Conservation (phyloP, 345 rosid species). For the Draba incana region DNA sequence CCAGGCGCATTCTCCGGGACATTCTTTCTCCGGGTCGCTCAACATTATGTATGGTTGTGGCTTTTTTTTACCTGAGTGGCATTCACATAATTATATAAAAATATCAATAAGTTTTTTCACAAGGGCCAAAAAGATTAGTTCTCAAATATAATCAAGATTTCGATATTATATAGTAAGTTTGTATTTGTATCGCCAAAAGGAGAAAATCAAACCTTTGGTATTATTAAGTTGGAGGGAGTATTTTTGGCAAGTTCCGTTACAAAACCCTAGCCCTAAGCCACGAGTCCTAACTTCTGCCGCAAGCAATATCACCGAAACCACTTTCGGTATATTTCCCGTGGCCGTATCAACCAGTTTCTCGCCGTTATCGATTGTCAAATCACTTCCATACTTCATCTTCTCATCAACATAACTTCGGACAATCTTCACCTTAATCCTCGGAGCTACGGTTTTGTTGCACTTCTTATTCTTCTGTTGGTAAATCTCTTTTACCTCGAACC, state of each 20-base stretch:
- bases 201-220: conserved; percentile 28
- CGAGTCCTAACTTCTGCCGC: conserved; percentile 48
- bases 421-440: conserved; percentile 45
- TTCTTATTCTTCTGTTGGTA: conserved; percentile 26
- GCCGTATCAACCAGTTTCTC: conserved; percentile 43
- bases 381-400: conserved; percentile 49
- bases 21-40: conserved; percentile 64
- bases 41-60: conserved; percentile 53
- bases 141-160: not conserved
- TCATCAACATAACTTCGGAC: conserved; percentile 43
- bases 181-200: not conserved
- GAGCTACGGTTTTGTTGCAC: conserved; percentile 25
- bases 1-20: conserved; percentile 75
- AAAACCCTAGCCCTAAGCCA: conserved; percentile 46
- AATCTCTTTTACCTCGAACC: conserved; percentile 19
- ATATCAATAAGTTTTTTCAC: not conserved
- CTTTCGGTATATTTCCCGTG: conserved; percentile 34
- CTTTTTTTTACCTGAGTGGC: conserved; percentile 15
- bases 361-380: conserved; percentile 40
- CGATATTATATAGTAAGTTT: too few species aligned
- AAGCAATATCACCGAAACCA: conserved; percentile 53
- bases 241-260: conserved; percentile 55
- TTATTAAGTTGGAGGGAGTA: conserved; percentile 40
- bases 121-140: not conserved
- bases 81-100: conserved; percentile 18